Percentiles rank a stretch among this genome's conserved stretches.
These are phyloP conservation scores for Paramecium sonneborni DNA, from an alignment of 73 alveolate species.

Conservation along the genomic window DNA sequence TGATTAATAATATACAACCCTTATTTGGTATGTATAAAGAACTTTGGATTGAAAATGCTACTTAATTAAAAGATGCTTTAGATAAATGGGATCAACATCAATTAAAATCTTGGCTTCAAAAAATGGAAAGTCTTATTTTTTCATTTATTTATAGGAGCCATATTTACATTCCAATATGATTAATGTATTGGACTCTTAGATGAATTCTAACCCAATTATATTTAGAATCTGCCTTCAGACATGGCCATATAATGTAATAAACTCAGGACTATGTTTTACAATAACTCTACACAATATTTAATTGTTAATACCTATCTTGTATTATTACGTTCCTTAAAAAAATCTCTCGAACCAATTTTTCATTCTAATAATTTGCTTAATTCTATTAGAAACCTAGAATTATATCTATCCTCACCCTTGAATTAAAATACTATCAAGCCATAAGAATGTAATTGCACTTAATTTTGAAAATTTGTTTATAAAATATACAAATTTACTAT, in stretches of 20 bases:
- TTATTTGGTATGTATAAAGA: conserved; percentile 34
- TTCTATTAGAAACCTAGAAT: background rate
- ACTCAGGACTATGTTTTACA: conserved; percentile 3
- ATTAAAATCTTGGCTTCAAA: background rate
- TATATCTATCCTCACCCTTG: background rate
- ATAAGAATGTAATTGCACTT: background rate
- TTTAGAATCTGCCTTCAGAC: background rate
- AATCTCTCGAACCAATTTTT: background rate
- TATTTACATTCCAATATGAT: conserved; percentile 14
- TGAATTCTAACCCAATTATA: background rate
- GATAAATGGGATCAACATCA: conserved; percentile 22
- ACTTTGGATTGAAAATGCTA: conserved; percentile 2
- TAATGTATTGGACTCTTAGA: background rate
- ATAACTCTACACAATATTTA: background rate
- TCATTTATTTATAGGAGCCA: background rate
- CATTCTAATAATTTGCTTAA: background rate
- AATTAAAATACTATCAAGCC: conserved; percentile 20
- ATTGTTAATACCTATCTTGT: background rate
- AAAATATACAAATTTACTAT: background rate
- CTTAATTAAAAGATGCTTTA: background rate
- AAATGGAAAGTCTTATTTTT: background rate
- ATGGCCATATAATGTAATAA: background rate
- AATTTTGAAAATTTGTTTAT: background rate
- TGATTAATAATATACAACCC: conserved; percentile 33
- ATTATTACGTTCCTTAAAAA: background rate